These are phyloP conservation scores for Diaporthe ampelina DNA, from an alignment of 2,329 filamentous ascomycete species.

Conservation along the genomic window DNA sequence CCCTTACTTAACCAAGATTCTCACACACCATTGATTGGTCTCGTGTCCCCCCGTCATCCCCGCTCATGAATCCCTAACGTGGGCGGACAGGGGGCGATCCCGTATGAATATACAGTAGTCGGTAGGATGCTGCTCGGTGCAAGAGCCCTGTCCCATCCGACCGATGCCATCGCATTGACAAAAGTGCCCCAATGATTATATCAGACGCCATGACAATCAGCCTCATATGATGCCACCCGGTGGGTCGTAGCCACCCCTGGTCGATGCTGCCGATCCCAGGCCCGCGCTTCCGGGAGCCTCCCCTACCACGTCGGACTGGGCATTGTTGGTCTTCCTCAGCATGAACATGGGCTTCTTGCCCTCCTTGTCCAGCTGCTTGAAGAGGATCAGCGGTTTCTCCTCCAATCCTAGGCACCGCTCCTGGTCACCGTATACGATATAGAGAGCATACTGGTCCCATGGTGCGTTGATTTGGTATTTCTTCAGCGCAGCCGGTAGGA, in stretches of 20 bases:
- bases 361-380: constrained; percentile 97
- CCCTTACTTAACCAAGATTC: constrained; percentile 13
- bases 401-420: constrained; percentile 93
- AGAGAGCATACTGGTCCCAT: constrained; percentile 96
- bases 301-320: constrained; percentile 58
- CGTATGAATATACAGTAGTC: constrained; percentile 22
- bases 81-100: background rate
- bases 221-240: constrained; percentile 71
- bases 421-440: constrained; percentile 99
- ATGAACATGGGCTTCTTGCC: constrained; percentile 99
- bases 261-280: constrained; percentile 56
- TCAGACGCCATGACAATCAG: background rate
- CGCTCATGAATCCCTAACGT: background rate
- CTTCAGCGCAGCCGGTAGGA: constrained; percentile 93
- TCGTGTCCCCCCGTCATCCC: background rate
- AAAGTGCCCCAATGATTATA: background rate
- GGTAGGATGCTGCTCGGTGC: background rate
- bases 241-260: constrained; percentile 68
- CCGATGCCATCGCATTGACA: background rate
- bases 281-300: constrained; percentile 69
- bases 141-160: background rate
- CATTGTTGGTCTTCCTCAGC: constrained; percentile 78
- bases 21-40: background rate
- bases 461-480: constrained; percentile 99
- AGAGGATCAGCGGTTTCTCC: constrained; percentile 94